A percentile compares a stretch with the other conserved stretches of the same genome.
These are phyloP conservation scores for Neonectria sp. DNA, from an alignment of 2,329 filamentous ascomycete species.

Conservation along the genomic window DNA sequence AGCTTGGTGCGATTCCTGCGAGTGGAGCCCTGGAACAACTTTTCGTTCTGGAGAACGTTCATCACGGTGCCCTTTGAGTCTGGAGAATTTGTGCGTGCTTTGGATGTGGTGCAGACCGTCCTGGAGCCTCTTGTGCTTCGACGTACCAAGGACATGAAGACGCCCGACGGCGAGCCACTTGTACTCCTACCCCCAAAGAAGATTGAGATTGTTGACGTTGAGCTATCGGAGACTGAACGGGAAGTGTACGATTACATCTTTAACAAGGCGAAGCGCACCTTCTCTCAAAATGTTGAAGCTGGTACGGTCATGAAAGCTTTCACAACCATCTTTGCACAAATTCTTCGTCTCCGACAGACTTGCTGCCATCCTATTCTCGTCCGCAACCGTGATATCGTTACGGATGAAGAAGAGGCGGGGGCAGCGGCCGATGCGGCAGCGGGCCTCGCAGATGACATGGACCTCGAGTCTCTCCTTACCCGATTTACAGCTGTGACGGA, in stretches of 20 bases:
- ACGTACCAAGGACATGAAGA: constrained; percentile 98
- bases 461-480: constrained; percentile 87
- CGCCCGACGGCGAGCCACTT: constrained; percentile 81
- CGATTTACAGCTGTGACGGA: constrained; percentile 82
- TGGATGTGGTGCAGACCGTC: constrained; percentile 98
- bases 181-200: constrained; percentile 87
- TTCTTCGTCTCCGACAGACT: constrained; percentile 90
- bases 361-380: constrained; percentile 95
- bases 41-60: constrained; percentile 99
- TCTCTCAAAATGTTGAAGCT: constrained; percentile 88
- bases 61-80: constrained; percentile 98
- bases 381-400: constrained; percentile 85
- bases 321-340: constrained; percentile 97
- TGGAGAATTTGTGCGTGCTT: constrained; percentile 91
- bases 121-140: constrained; percentile 95
- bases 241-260: constrained; percentile 96
- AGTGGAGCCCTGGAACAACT: constrained; percentile 98
- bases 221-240: constrained; percentile 86
- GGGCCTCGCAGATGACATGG: constrained; percentile 95
- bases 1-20: constrained; percentile 92
- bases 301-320: constrained; percentile 96
- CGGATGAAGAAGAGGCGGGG: constrained; percentile 89
- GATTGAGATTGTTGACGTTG: constrained; percentile 88
- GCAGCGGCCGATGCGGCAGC: constrained; percentile 81
- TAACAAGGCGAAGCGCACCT: constrained; percentile 84